These are phyloP conservation scores for Neurospora sp. DNA, from an alignment of 2,329 filamentous ascomycete genomes.

Conservation along the genomic window DNA sequence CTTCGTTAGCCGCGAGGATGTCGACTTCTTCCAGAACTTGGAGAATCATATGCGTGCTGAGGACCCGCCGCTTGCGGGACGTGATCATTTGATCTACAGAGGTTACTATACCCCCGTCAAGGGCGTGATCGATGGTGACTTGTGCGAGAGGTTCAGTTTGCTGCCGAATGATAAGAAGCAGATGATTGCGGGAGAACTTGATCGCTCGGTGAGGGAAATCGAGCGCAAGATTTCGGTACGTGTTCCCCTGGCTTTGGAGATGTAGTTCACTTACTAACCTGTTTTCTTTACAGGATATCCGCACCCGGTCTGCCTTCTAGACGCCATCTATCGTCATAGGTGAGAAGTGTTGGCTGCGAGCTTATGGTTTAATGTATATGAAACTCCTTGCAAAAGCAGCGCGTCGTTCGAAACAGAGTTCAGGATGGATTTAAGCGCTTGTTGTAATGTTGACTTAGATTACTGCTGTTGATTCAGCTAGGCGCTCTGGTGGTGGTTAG, in stretches of 20 bases:
- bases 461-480: background rate
- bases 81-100: constrained; percentile 92
- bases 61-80: constrained; percentile 77
- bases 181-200: constrained; percentile 87
- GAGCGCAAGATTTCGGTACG: constrained; percentile 82
- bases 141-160: constrained; percentile 84
- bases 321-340: background rate
- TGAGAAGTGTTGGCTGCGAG: background rate
- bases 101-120: constrained; percentile 96
- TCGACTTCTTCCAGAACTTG: constrained; percentile 93
- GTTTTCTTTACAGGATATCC: constrained; percentile 36
- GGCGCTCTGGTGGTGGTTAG: background rate
- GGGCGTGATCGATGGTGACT: constrained; percentile 90
- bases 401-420: background rate
- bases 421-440: background rate
- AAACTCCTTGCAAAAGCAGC: background rate
- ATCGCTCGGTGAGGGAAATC: constrained; percentile 83
- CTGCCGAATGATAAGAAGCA: constrained; percentile 83
- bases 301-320: constrained; percentile 51
- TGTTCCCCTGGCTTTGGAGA: constrained; percentile 3
- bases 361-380: background rate
- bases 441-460: background rate
- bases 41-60: constrained; percentile 82
- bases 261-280: constrained; percentile 10
- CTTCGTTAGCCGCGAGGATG: constrained; percentile 83